Percentiles rank a stretch among this genome's conserved stretches.
These are phyloP conservation scores for Capsicum rhomboideum DNA, from an alignment of 257 asterid genomes.

Conservation along the genomic window DNA sequence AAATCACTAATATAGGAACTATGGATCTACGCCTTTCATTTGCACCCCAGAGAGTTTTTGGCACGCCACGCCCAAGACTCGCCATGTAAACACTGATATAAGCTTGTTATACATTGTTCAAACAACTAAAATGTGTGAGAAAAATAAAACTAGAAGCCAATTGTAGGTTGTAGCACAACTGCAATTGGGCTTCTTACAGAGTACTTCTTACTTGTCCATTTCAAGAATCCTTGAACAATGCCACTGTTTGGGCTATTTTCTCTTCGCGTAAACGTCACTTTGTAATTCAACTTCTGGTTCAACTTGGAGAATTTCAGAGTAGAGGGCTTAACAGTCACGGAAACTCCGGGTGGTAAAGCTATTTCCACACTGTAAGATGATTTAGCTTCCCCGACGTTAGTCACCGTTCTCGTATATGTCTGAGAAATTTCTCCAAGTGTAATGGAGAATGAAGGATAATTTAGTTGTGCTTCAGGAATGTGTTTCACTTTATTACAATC, in stretches of 20 bases:
- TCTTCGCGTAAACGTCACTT: conserved; percentile 15
- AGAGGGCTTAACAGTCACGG: conserved; percentile 28
- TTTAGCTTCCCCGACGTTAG: conserved; percentile 31
- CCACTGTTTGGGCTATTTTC: background rate
- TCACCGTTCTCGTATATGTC: conserved; percentile 27
- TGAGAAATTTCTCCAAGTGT: background rate
- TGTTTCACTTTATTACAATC: conserved; percentile 12
- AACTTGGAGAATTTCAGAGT: conserved; percentile 8
- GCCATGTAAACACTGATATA: too few relatives aligned
- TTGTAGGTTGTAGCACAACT: background rate
- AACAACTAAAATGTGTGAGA: background rate
- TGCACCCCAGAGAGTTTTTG: too few relatives aligned
- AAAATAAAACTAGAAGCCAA: background rate
- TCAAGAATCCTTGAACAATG: conserved; percentile 30
- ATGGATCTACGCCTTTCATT: too few relatives aligned
- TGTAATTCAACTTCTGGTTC: conserved; percentile 21
- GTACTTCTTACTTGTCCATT: conserved; percentile 25
- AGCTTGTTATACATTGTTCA: background rate
- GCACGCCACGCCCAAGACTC: too few relatives aligned
- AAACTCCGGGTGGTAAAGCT: conserved; percentile 15
- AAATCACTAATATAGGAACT: too few relatives aligned
- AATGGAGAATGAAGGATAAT: conserved; percentile 20
- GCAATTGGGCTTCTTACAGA: conserved; percentile 32
- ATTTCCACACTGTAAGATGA: conserved; percentile 19
- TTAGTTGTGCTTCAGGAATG: conserved; percentile 20